Conservation (phyloP, 768 basidiomycete genomes). For the Trametes elegans region DNA sequence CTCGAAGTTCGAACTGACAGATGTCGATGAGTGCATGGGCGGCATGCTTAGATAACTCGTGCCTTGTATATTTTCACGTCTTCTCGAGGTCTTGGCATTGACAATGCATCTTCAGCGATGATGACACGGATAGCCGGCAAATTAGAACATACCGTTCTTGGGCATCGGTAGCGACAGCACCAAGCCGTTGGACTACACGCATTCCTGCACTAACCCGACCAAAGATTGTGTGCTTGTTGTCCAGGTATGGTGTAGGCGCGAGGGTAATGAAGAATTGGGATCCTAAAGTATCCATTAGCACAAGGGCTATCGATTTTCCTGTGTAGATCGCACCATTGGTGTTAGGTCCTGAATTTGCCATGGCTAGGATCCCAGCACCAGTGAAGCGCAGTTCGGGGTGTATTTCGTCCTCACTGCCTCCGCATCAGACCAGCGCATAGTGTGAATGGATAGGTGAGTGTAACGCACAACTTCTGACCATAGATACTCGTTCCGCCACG, state of each 20-base stretch:
- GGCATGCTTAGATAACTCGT: slow-evolving; percentile 31
- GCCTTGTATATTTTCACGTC: slow-evolving; percentile 91
- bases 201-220: slow-evolving; percentile 91
- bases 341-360: slow-evolving; percentile 98
- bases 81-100: slow-evolving; percentile 51
- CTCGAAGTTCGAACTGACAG: too few relatives aligned
- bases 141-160: slow-evolving; percentile 70
- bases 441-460: background rate
- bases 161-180: slow-evolving; percentile 84
- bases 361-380: slow-evolving; percentile 93
- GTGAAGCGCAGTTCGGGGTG: slow-evolving; percentile 90
- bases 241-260: slow-evolving; percentile 78
- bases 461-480: slow-evolving; percentile 78
- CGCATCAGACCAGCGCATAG: background rate
- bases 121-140: background rate
- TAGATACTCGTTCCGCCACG: slow-evolving; percentile 88
- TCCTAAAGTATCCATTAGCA: slow-evolving; percentile 44
- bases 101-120: background rate
- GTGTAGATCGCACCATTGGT: slow-evolving; percentile 58
- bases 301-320: background rate
- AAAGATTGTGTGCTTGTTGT: slow-evolving; percentile 86
- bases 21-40: too few relatives aligned
- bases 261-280: slow-evolving; percentile 95
- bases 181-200: slow-evolving; percentile 87
- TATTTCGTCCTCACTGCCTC: slow-evolving; percentile 80